phyloP scores from a whole-genome alignment of 2,329 filamentous ascomycete genomes.

The Fusarium sp. region DNA sequence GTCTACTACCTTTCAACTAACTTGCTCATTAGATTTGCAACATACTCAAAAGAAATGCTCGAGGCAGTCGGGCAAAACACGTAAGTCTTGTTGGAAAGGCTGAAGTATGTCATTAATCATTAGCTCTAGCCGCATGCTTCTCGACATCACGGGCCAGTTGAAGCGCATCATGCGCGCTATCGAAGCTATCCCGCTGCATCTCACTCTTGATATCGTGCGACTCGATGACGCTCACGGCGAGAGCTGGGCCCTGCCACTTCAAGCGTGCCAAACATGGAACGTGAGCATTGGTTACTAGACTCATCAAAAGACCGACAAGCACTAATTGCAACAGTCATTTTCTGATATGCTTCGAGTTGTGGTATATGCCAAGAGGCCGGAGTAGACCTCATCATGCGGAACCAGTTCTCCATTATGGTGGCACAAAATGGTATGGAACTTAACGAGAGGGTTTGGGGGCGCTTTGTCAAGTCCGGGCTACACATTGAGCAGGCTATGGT shows the following conservation, averaged over 20 bases:
- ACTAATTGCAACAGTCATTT: not conserved
- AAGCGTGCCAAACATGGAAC: not conserved
- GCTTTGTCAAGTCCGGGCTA: not conserved
- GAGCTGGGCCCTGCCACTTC: not conserved
- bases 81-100: not conserved
- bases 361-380: not conserved
- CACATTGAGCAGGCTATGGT: not conserved
- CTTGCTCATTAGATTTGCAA: not conserved
- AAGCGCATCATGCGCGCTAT: not conserved
- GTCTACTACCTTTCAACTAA: not conserved
- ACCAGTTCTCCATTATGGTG: not conserved
- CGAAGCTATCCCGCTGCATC: not conserved
- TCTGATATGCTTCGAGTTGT: not conserved
- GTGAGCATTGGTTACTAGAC: not conserved
- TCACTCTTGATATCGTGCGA: not conserved
- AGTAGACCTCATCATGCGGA: not conserved
- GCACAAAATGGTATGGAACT: not conserved
- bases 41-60: not conserved
- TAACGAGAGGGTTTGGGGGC: not conserved
- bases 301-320: not conserved
- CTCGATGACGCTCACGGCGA: not conserved
- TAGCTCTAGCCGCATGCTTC: not conserved
- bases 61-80: not conserved
- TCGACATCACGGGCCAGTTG: not conserved
- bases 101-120: not conserved